Base-by-base conservation (phyloP, 306 rosid genomes). In the Gastrolobium bilobum region DNA sequence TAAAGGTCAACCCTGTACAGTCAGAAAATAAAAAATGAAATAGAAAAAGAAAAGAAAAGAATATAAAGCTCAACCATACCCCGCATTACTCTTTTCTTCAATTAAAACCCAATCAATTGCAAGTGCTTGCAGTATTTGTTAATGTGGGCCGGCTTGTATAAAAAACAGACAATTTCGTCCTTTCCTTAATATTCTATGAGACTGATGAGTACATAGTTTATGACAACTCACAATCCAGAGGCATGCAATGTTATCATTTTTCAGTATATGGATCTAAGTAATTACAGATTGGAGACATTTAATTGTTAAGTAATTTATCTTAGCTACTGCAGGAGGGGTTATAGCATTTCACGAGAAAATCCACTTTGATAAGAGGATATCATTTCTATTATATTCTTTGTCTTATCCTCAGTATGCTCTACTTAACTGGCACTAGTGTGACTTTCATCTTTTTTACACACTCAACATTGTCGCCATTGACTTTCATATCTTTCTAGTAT, bases 61-160 rank as follows among this genome's bases (percentile, higher is more conserved):
- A 64, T 5, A 31, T 33, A 43, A 68, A 57, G 58, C 42, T 56
- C 4, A 10, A 33, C 15, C 29, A 14, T 54, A 54, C 62, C 61
- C 29, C 62, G 38, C 61, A 64, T 10, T 50, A 48, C 20, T 46
- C 7, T 44, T 61, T 47, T 47, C 39, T 61, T 34, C n/a, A 31
- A 59, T 3, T 43, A 57, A 40, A 57, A 13, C 10, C 34, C 6
- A 2, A 10, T 75, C 39, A 35, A 37, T 46, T 46, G 44, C 14
- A 79, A 71, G 65, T 50, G 83, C 72, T 48, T 71, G 69, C 64
- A 39, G 11, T 80, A 44, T 73, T 80, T 80, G 79, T 81, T 73
- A 73, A 56, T 73, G 64, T 47, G 74, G 76, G 84, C 66, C 84
- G 84, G 71, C 76, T 35, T 73, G 84, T 42, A 63, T 80, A 71